phyloP scores from a whole-genome alignment of 768 basidiomycete species.

The Lactarius evosmus region DNA sequence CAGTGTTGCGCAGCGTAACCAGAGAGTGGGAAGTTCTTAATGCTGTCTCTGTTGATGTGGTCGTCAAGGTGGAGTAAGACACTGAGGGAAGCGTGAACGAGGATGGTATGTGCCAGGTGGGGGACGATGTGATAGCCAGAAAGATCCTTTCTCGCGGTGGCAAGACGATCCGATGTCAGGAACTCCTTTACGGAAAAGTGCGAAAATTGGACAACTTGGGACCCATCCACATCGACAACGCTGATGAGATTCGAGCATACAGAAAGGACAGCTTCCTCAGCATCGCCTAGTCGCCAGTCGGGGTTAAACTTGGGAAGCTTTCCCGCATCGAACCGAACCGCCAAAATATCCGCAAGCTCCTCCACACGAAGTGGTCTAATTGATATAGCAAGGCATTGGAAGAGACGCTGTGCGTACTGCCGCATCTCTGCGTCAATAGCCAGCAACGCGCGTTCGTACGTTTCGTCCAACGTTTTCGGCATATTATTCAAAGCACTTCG shows the following conservation, averaged over 20 bases:
- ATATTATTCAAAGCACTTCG: background rate
- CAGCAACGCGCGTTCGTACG: too few relatives aligned
- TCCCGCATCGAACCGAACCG: background rate
- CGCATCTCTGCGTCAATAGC: background rate
- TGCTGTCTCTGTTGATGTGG: background rate
- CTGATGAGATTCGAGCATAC: conserved; percentile 2
- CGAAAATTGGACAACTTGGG: too few relatives aligned
- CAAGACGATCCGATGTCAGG: conserved; percentile 4
- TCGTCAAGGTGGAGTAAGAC: background rate
- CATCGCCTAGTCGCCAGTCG: conserved; percentile 8
- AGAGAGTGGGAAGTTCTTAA: background rate
- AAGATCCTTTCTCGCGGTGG: background rate
- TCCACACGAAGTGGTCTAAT: too few relatives aligned
- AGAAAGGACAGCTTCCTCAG: background rate
- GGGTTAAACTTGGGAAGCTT: background rate
- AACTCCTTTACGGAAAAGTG: conserved; percentile 15
- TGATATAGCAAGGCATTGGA: too few relatives aligned
- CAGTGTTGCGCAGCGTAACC: background rate
- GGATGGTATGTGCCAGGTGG: background rate
- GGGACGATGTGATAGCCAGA: background rate
- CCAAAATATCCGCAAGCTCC: conserved; percentile 7
- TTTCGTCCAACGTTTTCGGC: background rate
- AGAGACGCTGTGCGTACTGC: too few relatives aligned
- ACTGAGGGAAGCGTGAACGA: background rate
- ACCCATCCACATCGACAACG: background rate